Conservation (phyloP, 202 grass and related monocot species). For the Miscanthus sacchariflorus region DNA sequence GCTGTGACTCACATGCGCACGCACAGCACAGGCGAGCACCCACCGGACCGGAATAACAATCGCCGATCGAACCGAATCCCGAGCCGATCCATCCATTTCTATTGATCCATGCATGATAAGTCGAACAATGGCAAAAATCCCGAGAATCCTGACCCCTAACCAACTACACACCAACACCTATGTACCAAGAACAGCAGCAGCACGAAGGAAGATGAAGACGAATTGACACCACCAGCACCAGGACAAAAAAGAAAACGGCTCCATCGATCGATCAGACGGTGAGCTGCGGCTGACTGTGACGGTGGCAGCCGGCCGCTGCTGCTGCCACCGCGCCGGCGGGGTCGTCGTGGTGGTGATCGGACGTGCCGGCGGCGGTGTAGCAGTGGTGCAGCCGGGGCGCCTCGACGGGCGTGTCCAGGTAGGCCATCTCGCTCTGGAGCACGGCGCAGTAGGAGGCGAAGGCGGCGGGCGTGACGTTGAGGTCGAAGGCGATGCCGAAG, state of each 20-base stretch:
- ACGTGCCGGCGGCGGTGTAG: constrained; percentile 51
- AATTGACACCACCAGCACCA: constrained; percentile 17
- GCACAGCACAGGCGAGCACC: constrained; percentile 21
- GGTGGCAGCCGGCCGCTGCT: constrained; percentile 41
- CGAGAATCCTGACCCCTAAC: constrained; percentile 40
- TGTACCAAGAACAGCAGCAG: constrained; percentile 53
- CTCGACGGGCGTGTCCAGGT: constrained; percentile 64
- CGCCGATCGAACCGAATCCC: constrained; percentile 33
- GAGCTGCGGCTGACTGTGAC: constrained; percentile 65
- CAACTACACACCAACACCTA: constrained; percentile 41
- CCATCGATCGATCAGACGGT: constrained; percentile 59
- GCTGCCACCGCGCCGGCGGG: background rate
- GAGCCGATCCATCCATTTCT: constrained; percentile 46
- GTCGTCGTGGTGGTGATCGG: constrained; percentile 66
- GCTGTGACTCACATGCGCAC: constrained; percentile 63
- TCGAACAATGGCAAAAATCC: constrained; percentile 50
- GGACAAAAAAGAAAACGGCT: constrained; percentile 18
- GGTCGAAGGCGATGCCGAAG: constrained; percentile 93
- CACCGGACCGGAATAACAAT: constrained; percentile 43
- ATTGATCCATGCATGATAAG: constrained; percentile 39
- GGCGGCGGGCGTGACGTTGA: constrained; percentile 84
- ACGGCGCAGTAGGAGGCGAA: constrained; percentile 85
- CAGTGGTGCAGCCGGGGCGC: constrained; percentile 44
- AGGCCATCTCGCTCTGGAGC: constrained; percentile 80
- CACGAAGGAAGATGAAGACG: background rate